Conservation (phyloP, 495 filamentous ascomycete genomes). For the Cudoniella acicularis region DNA sequence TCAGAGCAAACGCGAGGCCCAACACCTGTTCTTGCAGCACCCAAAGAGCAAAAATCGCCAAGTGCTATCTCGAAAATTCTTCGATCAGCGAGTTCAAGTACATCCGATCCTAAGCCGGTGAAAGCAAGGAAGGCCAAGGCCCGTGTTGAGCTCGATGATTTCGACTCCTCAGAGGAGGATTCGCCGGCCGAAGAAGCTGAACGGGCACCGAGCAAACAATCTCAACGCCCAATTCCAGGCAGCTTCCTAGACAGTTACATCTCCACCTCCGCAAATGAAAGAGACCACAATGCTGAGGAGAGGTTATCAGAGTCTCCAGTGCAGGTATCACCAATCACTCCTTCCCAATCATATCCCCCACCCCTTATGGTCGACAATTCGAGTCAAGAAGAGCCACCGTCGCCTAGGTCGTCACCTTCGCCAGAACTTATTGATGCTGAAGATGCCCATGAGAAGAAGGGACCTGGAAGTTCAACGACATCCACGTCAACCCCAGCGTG, state of each 20-base stretch:
- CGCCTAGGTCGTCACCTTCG: constrained; percentile 63
- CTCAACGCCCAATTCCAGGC: constrained; percentile 29
- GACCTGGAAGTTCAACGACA: constrained; percentile 34
- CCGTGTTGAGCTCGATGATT: constrained; percentile 46
- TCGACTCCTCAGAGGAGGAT: constrained; percentile 42
- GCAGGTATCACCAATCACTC: constrained; percentile 57
- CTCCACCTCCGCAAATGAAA: constrained; percentile 28
- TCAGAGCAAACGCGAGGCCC: constrained; percentile 21
- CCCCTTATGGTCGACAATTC: constrained; percentile 63
- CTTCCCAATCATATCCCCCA: constrained; percentile 33
- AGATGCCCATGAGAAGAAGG: constrained; percentile 33
- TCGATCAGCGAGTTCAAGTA: constrained; percentile 26
- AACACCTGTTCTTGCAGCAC: constrained; percentile 2
- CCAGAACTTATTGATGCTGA: constrained; percentile 59
- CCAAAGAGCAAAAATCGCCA: constrained; percentile 23
- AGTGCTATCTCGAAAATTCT: constrained; percentile 30
- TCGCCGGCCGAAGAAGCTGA: constrained; percentile 29
- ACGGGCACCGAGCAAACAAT: constrained; percentile 23
- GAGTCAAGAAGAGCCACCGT: constrained; percentile 59
- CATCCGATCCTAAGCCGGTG: constrained; percentile 41
- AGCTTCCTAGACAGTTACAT: constrained; percentile 38
- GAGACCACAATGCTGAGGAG: constrained; percentile 30
- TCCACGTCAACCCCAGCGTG: constrained; percentile 57
- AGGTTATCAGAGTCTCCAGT: constrained; percentile 75
- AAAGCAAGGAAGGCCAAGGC: constrained; percentile 48